A percentile compares a stretch with the other conserved stretches of the same genome.
Conservation (phyloP, 73 alveolate genomes). For the Paramecium caudatum region DNA sequence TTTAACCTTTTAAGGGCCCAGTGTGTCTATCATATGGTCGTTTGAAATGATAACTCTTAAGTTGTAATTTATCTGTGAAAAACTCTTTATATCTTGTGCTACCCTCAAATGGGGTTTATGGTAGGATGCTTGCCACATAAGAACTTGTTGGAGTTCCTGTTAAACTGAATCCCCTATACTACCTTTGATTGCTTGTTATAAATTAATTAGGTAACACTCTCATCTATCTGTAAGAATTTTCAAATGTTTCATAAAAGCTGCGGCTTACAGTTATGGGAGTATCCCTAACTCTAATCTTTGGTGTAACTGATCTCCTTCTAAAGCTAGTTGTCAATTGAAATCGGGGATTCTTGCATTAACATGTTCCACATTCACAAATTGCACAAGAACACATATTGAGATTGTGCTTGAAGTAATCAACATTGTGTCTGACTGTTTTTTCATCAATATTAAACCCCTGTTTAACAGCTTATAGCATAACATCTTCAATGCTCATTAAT, state of each 20-base stretch:
- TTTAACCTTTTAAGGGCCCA: neutral
- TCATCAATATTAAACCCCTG: neutral
- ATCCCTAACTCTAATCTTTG: neutral
- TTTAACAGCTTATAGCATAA: neutral
- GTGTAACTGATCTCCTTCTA: neutral
- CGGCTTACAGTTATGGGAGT: conserved; percentile 19
- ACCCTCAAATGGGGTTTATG: neutral
- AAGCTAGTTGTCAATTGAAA: neutral
- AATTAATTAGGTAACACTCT: neutral
- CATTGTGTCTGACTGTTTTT: neutral
- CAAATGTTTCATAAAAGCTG: neutral
- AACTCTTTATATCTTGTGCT: conserved; percentile 33
- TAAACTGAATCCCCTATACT: neutral
- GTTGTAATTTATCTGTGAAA: neutral
- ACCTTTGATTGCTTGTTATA: conserved; percentile 20
- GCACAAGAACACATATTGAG: neutral
- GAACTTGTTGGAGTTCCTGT: neutral
- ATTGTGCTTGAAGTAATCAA: neutral
- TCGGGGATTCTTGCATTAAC: conserved; percentile 43
- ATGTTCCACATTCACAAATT: neutral
- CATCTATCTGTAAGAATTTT: conserved; percentile 31
- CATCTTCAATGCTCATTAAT: conserved; percentile 3
- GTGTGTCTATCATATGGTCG: conserved; percentile 17
- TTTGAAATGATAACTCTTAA: neutral
- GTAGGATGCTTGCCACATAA: neutral